These are phyloP conservation scores for Leishmania tropica DNA, from an alignment of 208 protist species.

Conservation along the genomic window DNA sequence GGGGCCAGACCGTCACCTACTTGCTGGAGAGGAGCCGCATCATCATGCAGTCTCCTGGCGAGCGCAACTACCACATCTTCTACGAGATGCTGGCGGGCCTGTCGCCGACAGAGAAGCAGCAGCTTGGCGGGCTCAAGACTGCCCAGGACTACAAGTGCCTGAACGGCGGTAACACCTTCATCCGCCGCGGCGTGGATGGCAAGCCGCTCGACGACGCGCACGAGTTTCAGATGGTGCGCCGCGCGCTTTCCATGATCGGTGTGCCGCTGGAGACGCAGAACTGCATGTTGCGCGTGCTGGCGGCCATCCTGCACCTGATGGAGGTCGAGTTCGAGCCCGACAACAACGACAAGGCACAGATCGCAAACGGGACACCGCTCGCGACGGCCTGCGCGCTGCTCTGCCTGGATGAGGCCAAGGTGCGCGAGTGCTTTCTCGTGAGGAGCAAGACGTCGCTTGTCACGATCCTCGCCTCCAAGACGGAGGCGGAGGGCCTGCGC, in stretches of 20 bases:
- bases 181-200: conserved; percentile 81
- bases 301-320: conserved; percentile 92
- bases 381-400: conserved; percentile 62
- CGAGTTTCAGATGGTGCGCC: conserved; percentile 77
- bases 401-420: conserved; percentile 51
- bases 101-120: conserved; percentile 62
- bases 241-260: conserved; percentile 77
- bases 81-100: conserved; percentile 94
- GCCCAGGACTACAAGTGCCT: conserved; percentile 89
- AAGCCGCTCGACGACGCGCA: conserved; percentile 88
- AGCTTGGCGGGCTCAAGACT: conserved; percentile 71
- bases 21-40: conserved; percentile 95
- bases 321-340: conserved; percentile 87
- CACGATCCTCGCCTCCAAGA: conserved; percentile 73
- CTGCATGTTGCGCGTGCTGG: conserved; percentile 90
- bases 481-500: conserved; percentile 79
- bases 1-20: conserved; percentile 89
- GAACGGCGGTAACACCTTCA: conserved; percentile 80
- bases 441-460: conserved; percentile 76
- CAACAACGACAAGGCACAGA: conserved; percentile 79
- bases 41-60: conserved; percentile 85
- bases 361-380: conserved; percentile 50
- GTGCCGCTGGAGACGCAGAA: conserved; percentile 52
- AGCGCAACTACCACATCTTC: conserved; percentile 97
- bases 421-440: conserved; percentile 81